Conservation (phyloP, 2,329 filamentous ascomycete species). For the Cephalotrichum gorgonifer region DNA sequence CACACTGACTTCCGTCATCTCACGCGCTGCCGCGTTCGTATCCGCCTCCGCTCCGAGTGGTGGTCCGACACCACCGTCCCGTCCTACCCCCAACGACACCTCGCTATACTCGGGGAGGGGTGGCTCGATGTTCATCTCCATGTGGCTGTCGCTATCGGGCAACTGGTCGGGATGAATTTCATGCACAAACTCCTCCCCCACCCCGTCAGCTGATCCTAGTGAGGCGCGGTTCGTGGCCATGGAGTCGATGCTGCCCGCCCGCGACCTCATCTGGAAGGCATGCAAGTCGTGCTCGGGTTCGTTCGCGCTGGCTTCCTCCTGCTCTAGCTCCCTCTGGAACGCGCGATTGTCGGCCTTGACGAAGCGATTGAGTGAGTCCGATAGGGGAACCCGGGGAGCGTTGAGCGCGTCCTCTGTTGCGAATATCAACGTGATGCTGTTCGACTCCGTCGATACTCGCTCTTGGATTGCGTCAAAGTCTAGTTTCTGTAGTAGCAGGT, state of each 20-base stretch:
- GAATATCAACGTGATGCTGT: constrained; percentile 39
- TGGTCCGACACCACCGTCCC: no score
- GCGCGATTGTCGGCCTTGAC: constrained; percentile 39
- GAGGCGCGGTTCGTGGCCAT: constrained; percentile 23
- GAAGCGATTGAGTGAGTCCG: constrained; percentile 32
- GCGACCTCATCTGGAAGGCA: neutral
- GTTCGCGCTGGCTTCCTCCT: constrained; percentile 17
- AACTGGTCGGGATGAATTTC: neutral
- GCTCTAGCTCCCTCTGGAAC: constrained; percentile 38
- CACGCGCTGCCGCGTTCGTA: neutral
- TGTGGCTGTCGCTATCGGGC: neutral
- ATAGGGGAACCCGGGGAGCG: constrained; percentile 21
- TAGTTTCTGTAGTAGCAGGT: constrained; percentile 28
- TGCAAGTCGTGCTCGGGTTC: constrained; percentile 9
- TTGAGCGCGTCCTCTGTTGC: constrained; percentile 39
- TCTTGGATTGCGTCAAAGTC: constrained; percentile 32
- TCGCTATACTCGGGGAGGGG: no score
- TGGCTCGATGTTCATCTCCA: neutral
- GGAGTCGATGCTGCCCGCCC: constrained; percentile 21
- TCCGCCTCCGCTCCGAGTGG: neutral
- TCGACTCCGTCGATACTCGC: constrained; percentile 36
- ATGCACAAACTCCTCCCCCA: constrained; percentile 8
- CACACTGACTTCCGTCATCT: constrained; percentile 5
- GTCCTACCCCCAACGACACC: no score
- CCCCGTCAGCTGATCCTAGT: constrained; percentile 10